Evolutionary conservation across 305 asterid genomes (phyloP), one percentile per base, ranked within the genome.

Genomic region (Salvia sclarea): DNA sequence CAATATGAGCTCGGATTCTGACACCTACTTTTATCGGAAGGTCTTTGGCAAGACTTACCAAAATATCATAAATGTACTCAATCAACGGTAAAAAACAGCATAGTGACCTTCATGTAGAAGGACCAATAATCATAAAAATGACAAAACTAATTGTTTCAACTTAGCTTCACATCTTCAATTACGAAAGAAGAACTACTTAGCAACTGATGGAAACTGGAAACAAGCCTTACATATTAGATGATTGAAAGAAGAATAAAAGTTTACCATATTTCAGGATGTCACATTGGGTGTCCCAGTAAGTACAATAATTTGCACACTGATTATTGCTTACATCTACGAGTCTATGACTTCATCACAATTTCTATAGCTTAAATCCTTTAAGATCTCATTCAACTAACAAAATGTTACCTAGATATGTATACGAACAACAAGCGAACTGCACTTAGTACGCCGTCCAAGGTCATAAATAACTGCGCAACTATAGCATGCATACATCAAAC

Each of bases 1-100:
- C 53, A 54, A 54, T 22, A 77, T 21, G 66, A 78, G 67, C 65
- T 68, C 45, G 57, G 55, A 78, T 69, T 75, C 68, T 68, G 73
- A 71, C 11, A 61, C 53, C 22, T 57, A 73, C 63, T 59, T 45
- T 47, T 13, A 78, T 50, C 16, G 57, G 66, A 40, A 56, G 14
- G 52, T 45, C 50, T 48, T 38, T 20, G 52, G 61, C 40, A 45
- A 30, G 33, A 61, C 52, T 59, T 57, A 76, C 59, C 68, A 58
- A 50, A 45, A 59, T 50, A 43, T 58, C 60, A 61, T 16, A 43
- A 69, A 65, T 16, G 31, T 48, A 35, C 6, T 24, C 54, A 70
- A 70, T 20, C 56, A 69, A 70, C 60, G 66, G 59, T 70, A 41
- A 61, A 61, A 59, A 68, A 40, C 48, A 20, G 49, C 48, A 58